Evolutionary conservation across 2,329 filamentous ascomycete genomes (phyloP).

Genomic region (Cryphonectria radicalis): DNA sequence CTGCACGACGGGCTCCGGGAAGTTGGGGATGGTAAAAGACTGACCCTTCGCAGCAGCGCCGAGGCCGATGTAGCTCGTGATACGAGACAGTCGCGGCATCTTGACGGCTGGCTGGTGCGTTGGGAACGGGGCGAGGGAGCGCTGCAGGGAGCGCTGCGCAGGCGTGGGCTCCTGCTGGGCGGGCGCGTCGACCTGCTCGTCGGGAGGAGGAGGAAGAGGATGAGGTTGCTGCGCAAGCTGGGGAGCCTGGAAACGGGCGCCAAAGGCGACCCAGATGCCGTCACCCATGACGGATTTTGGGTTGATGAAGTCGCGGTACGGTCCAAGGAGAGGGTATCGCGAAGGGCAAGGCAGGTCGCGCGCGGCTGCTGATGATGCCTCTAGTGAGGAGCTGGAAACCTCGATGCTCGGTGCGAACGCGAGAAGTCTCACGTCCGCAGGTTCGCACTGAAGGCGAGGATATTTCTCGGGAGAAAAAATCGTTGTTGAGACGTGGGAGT

Average conservation of each 20-base stretch:
- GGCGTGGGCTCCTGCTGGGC: not conserved
- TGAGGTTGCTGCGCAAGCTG: conserved; percentile 1
- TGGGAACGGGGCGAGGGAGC: conserved; percentile 17
- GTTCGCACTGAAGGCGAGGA: not conserved
- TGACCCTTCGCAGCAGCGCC: conserved; percentile 18
- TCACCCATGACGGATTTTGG: conserved; percentile 17
- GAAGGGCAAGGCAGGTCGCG: not conserved
- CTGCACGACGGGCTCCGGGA: conserved; percentile 19
- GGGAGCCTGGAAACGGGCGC: conserved; percentile 16
- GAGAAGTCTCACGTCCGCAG: not conserved
- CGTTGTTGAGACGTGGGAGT: not conserved
- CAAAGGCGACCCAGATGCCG: conserved; percentile 18
- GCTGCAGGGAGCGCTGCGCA: conserved; percentile 11
- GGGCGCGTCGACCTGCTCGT: conserved; percentile 6
- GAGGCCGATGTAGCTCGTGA: conserved; percentile 28
- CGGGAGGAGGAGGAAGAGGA: not conserved
- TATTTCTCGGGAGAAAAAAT: not conserved
- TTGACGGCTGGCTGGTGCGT: conserved; percentile 17
- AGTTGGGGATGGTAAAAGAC: not conserved
- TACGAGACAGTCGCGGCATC: conserved; percentile 21
- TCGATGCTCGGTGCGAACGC: not conserved
- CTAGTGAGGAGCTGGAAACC: not conserved
- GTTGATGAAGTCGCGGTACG: not conserved
- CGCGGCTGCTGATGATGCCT: not conserved
- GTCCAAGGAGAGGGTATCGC: conserved; percentile 1